Evolutionary conservation across 2,329 filamentous ascomycete species (phyloP).

Genomic region (Claviceps sp.): DNA sequence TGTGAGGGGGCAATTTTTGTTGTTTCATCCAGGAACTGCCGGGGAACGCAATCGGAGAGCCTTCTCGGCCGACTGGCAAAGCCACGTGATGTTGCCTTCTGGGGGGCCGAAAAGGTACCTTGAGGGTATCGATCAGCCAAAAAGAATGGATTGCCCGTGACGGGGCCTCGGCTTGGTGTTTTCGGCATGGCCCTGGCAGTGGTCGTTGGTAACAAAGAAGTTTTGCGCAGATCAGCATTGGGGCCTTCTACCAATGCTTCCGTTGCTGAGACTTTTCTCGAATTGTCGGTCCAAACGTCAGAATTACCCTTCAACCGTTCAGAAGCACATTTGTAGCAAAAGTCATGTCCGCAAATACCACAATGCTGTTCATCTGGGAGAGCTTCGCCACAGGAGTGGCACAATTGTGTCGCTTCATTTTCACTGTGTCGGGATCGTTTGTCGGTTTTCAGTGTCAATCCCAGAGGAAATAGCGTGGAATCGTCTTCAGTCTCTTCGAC

Average conservation of each 20-base stretch:
- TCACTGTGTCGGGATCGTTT: conserved; percentile 8
- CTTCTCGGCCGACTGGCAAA: conserved; percentile 10
- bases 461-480: conserved; percentile 20
- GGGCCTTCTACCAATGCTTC: not conserved
- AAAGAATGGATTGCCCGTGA: conserved; percentile 21
- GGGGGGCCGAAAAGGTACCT: conserved; percentile 10
- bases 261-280: not conserved
- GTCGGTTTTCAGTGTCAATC: conserved; percentile 30
- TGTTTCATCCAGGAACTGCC: conserved; percentile 7
- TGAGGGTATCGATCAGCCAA: conserved; percentile 16
- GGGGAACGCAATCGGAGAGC: conserved; percentile 19
- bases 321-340: conserved; percentile 33
- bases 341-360: conserved; percentile 34
- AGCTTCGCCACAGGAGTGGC: conserved; percentile 35
- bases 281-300: not conserved
- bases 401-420: conserved; percentile 23
- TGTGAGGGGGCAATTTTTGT: conserved; percentile 6
- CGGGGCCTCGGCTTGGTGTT: conserved; percentile 4
- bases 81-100: conserved; percentile 10
- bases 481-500: conserved; percentile 23
- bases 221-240: not conserved
- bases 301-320: conserved; percentile 13
- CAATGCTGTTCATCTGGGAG: conserved; percentile 27
- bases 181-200: not conserved
- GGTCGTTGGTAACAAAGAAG: no score